phyloP scores from a whole-genome alignment of 352 stramenopile species.

The Phytophthora foliorum region DNA sequence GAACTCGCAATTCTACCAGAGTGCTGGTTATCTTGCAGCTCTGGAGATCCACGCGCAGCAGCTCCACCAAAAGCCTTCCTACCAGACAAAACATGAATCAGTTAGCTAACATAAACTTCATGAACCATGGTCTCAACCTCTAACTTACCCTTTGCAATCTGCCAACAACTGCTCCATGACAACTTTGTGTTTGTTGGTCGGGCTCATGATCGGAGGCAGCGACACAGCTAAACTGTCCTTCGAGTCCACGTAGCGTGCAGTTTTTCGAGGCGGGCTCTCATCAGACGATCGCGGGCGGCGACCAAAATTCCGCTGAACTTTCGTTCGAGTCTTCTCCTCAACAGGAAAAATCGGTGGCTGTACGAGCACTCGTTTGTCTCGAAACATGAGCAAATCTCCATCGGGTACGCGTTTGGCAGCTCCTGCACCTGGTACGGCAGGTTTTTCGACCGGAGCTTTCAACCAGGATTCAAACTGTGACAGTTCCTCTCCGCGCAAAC shows the following conservation, averaged over 20 bases:
- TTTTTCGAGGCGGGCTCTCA: conserved; percentile 26
- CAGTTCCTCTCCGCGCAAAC: conserved; percentile 27
- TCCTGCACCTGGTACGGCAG: conserved; percentile 52
- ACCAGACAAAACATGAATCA: conserved; percentile 15
- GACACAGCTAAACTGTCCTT: conserved; percentile 37
- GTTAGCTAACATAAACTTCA: conserved; percentile 3
- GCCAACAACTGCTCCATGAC: conserved; percentile 53
- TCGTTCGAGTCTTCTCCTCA: conserved; percentile 15
- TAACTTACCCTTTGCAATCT: conserved; percentile 50
- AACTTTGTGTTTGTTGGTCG: conserved; percentile 44
- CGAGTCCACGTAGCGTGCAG: conserved; percentile 15
- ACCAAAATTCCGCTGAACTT: conserved; percentile 4
- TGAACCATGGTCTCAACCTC: neutral
- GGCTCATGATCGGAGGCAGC: conserved; percentile 48
- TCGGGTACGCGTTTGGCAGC: conserved; percentile 52
- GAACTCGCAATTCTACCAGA: conserved; percentile 30
- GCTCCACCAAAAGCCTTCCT: conserved; percentile 22
- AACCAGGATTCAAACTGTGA: conserved; percentile 62
- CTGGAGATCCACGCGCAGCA: neutral
- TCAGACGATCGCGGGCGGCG: conserved; percentile 35
- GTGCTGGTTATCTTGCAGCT: conserved; percentile 46
- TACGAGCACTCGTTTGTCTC: conserved; percentile 35
- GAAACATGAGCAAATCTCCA: conserved; percentile 67
- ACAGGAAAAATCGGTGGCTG: conserved; percentile 32
- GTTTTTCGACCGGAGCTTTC: conserved; percentile 39